These are phyloP conservation scores for Phytophthora citrophthora DNA, from an alignment of 352 stramenopile species.

Conservation along the genomic window DNA sequence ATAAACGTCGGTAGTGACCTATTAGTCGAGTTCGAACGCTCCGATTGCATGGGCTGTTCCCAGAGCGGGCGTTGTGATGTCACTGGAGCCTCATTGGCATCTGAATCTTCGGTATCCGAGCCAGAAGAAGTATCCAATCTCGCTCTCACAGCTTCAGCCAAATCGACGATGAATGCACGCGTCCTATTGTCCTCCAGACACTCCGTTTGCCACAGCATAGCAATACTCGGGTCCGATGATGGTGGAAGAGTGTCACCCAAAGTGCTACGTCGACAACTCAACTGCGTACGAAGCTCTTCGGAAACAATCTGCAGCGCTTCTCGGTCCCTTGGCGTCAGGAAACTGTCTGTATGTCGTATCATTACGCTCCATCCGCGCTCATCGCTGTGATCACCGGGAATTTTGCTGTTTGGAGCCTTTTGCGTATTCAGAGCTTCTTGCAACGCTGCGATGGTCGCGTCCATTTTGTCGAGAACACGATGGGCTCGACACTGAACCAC, in stretches of 20 bases:
- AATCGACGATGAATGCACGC: slow-evolving; percentile 51
- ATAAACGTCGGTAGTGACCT: slow-evolving; percentile 14
- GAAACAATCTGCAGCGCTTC: slow-evolving; percentile 44
- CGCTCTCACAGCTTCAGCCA: slow-evolving; percentile 57
- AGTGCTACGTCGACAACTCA: slow-evolving; percentile 28
- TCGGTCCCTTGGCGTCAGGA: slow-evolving; percentile 59
- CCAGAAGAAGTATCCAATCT: slow-evolving; percentile 48
- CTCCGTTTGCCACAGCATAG: slow-evolving; percentile 48
- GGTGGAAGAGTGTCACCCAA: slow-evolving; percentile 1
- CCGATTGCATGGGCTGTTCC: slow-evolving; percentile 13
- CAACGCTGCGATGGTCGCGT: slow-evolving; percentile 55
- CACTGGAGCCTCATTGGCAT: slow-evolving; percentile 36
- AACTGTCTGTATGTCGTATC: slow-evolving; percentile 37
- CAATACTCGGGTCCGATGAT: slow-evolving; percentile 26
- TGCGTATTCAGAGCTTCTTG: slow-evolving; percentile 35
- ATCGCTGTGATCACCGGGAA: background rate
- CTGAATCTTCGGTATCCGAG: slow-evolving; percentile 53
- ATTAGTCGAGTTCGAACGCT: background rate
- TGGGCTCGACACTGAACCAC: slow-evolving; percentile 64
- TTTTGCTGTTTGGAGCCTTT: background rate
- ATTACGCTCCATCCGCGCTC: slow-evolving; percentile 31
- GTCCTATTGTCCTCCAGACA: slow-evolving; percentile 61
- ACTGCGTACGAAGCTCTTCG: slow-evolving; percentile 30
- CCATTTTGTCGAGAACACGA: slow-evolving; percentile 62
- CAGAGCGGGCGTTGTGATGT: slow-evolving; percentile 15